These are phyloP conservation scores for Boletus sensibilis DNA, from an alignment of 768 basidiomycete species.

Conservation along the genomic window DNA sequence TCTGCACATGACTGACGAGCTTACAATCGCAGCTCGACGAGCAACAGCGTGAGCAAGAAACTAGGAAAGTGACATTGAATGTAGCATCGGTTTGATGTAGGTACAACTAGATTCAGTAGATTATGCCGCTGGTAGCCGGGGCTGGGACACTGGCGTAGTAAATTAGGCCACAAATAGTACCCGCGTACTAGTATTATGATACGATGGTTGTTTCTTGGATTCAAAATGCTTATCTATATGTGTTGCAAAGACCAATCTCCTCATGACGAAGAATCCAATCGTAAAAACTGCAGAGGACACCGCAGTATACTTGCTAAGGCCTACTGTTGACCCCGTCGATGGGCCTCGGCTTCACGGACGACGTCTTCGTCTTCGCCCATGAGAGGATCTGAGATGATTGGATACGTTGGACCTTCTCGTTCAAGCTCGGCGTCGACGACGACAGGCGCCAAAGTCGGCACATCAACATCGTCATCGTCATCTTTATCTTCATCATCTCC, in stretches of 20 bases:
- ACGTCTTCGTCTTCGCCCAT: conserved; percentile 14
- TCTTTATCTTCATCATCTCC: not conserved
- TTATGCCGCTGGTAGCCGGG: not conserved
- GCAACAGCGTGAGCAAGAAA: conserved; percentile 26
- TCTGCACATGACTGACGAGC: not conserved
- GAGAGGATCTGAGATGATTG: conserved; percentile 12
- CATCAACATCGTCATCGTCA: not conserved
- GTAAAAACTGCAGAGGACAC: not conserved
- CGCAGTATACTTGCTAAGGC: not conserved
- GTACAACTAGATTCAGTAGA: not conserved
- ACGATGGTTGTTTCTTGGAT: not conserved
- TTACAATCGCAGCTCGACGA: conserved; percentile 25
- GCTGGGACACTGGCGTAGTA: not conserved
- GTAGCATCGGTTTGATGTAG: not conserved
- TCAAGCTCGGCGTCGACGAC: conserved; percentile 16
- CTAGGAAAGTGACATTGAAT: conserved; percentile 13
- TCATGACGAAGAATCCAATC: not conserved
- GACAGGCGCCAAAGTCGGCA: not conserved
- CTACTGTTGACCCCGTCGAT: not conserved
- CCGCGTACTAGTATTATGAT: not conserved
- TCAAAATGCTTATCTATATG: not conserved
- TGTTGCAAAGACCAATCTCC: not conserved
- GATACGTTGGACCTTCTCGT: conserved; percentile 2
- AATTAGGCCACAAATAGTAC: not conserved
- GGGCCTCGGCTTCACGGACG: conserved; percentile 7